Evolutionary conservation across 345 rosid genomes (phyloP), one percentile per base, ranked within the genome.

Genomic region (Streptanthus diversifolius): DNA sequence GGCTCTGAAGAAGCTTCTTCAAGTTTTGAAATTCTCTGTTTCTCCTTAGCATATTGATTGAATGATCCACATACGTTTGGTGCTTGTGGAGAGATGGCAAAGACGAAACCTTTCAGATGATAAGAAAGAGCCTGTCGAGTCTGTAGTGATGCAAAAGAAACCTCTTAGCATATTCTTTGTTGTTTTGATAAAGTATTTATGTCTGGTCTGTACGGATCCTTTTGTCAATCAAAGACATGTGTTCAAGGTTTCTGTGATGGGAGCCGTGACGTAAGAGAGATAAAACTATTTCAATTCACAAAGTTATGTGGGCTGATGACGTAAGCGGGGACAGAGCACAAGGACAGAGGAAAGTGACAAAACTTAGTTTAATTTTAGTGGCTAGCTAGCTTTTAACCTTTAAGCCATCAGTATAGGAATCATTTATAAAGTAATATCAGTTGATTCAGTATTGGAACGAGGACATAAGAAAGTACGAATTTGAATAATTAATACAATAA

Each of bases 181-280:
- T 24, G 69, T n/a, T 32, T 64, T 43, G 51, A 27, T 44, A 62
- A 24, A 30, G 67, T 63, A 53, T 53, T 47, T 7, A 19, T 45
- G 77, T 65, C 33, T 35, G 36, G 63, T 59, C 36, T 52, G 79
- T 68, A 75, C 68, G 73, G 69, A 75, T 39, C 17, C 37, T 41
- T 25, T n/a, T 15, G 52, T 58, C 73, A 39, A 55, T 52, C 63
- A 59, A 74, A 66, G 15, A 59, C 79, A 60, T 60, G 63, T 60
- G 79, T 51, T 65, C 61, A 55, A 64, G 64, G 59, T 54, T 51
- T 2, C 33, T 24, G 33, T 51, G 32, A 24, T 51, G 56, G 29
- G 33, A 25, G n/a, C 66, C 10, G 32, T 61, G 49, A 43, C 77
- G 58, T 35, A 7, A 64, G 71, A 15, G 48, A 18, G 57, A 62